These are phyloP conservation scores for Trichophyton simii DNA, from an alignment of 2,329 filamentous ascomycete species.

Conservation along the genomic window DNA sequence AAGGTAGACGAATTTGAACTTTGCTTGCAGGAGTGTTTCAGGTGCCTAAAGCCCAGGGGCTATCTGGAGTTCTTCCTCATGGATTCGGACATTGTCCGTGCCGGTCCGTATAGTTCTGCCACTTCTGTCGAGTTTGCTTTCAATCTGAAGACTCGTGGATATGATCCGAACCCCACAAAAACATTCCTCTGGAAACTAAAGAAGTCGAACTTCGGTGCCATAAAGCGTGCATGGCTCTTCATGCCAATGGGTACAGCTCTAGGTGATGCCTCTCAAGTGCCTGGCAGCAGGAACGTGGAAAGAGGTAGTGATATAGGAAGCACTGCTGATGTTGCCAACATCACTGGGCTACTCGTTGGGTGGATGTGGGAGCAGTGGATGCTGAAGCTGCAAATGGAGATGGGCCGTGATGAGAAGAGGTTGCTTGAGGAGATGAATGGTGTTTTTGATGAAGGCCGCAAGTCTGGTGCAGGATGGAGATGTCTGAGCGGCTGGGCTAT, in stretches of 20 bases:
- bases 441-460: slow-evolving; percentile 49
- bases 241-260: slow-evolving; percentile 58
- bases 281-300: slow-evolving; percentile 27
- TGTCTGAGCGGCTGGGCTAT: slow-evolving; percentile 48
- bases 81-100: slow-evolving; percentile 79
- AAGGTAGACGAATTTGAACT: slow-evolving; percentile 75
- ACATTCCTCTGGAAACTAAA: slow-evolving; percentile 63
- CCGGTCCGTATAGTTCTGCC: slow-evolving; percentile 64
- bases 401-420: slow-evolving; percentile 49
- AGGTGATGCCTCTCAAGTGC: slow-evolving; percentile 8
- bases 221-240: slow-evolving; percentile 78
- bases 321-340: slow-evolving; percentile 57
- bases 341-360: slow-evolving; percentile 70
- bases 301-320: slow-evolving; percentile 46
- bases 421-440: slow-evolving; percentile 44
- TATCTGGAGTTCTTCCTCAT: slow-evolving; percentile 84
- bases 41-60: slow-evolving; percentile 83
- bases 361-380: slow-evolving; percentile 98
- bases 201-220: slow-evolving; percentile 62
- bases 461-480: slow-evolving; percentile 46
- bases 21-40: slow-evolving; percentile 73
- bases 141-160: slow-evolving; percentile 75
- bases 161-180: slow-evolving; percentile 74
- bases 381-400: slow-evolving; percentile 75
- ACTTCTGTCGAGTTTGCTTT: slow-evolving; percentile 87